phyloP scores from a whole-genome alignment of 1,284 basidiomycete genomes.

The Ceratobasidium sp. region DNA sequence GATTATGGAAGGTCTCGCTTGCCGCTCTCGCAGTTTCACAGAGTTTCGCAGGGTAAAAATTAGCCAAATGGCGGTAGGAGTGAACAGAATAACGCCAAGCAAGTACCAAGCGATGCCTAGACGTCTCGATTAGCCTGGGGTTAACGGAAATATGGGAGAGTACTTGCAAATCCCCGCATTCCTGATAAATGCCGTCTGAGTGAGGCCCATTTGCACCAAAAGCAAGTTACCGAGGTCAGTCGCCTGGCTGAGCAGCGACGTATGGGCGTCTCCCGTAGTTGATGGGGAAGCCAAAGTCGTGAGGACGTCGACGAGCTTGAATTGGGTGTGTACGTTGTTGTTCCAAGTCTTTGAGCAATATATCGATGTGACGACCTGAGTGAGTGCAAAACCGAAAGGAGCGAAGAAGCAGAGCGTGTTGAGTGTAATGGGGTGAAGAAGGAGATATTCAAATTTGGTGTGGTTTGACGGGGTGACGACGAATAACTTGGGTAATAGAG shows the following conservation, averaged over 20 bases:
- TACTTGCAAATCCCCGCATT: conserved; percentile 31
- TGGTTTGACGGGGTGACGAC: conserved; percentile 14
- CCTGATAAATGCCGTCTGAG: conserved; percentile 22
- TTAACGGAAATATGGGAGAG: not conserved
- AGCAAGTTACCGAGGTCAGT: conserved; percentile 29
- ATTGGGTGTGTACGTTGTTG: conserved; percentile 38
- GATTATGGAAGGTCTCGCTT: not conserved
- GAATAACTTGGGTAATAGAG: conserved; percentile 29
- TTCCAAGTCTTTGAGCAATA: conserved; percentile 34
- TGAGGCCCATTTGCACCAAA: conserved; percentile 21
- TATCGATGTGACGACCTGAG: conserved; percentile 33
- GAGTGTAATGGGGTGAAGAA: conserved; percentile 37
- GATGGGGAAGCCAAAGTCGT: not conserved
- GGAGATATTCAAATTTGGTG: not conserved
- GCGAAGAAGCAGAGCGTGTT: conserved; percentile 27
- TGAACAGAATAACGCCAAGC: conserved; percentile 30
- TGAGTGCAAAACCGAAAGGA: conserved; percentile 21
- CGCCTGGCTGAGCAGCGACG: not conserved
- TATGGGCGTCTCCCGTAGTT: not conserved
- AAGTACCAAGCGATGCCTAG: conserved; percentile 28
- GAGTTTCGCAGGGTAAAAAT: conserved; percentile 12
- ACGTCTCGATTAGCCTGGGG: too few relatives aligned
- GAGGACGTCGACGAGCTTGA: conserved; percentile 21
- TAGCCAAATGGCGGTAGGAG: conserved; percentile 37
- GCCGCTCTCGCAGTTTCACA: conserved; percentile 8